Evolutionary conservation across 352 stramenopile genomes (phyloP), one percentile per base, ranked within the genome.

Genomic region (Phytophthora fragariae): DNA sequence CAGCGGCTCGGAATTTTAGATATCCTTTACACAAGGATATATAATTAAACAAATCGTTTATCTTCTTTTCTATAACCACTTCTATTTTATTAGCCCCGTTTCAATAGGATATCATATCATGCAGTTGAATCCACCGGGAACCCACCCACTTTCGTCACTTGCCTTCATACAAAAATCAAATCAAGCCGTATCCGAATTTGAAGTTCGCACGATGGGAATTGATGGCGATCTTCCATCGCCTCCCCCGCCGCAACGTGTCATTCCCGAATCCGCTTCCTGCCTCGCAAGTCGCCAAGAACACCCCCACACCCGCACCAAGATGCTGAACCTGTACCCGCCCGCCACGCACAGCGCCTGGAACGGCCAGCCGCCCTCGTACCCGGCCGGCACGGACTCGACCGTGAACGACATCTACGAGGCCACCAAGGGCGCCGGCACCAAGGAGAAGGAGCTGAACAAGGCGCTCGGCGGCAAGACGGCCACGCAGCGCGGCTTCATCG

Each of bases 281-380:
- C n/a, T 49, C 68, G 33, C 68, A 75, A 75, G 68, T 68, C 15
- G 17, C 64, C 29, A 68, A 68, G 61, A 50, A 50, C 19, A 29
- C 44, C 39, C 55, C 27, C 6, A 47, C 47, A 14, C 53, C 24
- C 70, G 1, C 35, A 15, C 35, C 35, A 85, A 56, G 60, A 92
- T 92, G 86, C 61, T 93, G 57, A 92, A 92, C 83, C 82, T 95
- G 62, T 95, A 95, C 83, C 85, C 88, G 39, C 84, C 84, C 56
- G 80, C 82, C 39, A 82, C 85, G 47, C 83, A 95, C 81, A 85
- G 77, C 61, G 67, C 85, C 56, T 91, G 85, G 81, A 84, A 86
- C 58, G 86, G 86, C 76, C 44, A 72, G 29, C 33, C 68, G 59
- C 66, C 84, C 29, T 58, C 66, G 33, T 91, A 83, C 76, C 76